Evolutionary conservation across 2,329 filamentous ascomycete genomes (phyloP).

Genomic region (Ceratocystis alfenasii): DNA sequence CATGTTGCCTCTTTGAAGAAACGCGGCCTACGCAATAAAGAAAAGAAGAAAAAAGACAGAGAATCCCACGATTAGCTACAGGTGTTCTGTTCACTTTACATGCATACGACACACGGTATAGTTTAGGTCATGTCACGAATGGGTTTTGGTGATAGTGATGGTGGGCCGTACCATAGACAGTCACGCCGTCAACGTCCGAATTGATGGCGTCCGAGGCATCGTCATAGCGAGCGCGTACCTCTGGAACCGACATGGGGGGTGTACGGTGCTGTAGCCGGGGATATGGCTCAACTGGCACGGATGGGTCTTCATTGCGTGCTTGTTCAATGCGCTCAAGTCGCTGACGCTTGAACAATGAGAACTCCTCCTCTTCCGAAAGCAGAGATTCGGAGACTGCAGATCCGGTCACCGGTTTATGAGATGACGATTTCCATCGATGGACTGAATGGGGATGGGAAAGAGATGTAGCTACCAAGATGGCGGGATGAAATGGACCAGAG

Average conservation of each 20-base stretch:
- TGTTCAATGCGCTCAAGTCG: conserved; percentile 29
- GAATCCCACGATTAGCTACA: conserved; percentile 19
- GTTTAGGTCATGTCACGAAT: neutral
- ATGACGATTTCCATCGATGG: conserved; percentile 17
- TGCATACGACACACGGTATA: conserved; percentile 24
- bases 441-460: neutral
- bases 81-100: conserved; percentile 28
- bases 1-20: conserved; percentile 54
- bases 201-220: conserved; percentile 10
- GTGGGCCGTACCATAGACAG: conserved; percentile 26
- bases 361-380: conserved; percentile 23
- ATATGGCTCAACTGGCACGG: conserved; percentile 15
- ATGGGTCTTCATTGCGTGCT: conserved; percentile 25
- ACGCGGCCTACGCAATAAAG: conserved; percentile 51
- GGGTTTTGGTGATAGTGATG: neutral
- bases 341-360: conserved; percentile 32
- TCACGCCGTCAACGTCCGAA: conserved; percentile 22
- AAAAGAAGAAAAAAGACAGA: conserved; percentile 27
- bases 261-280: conserved; percentile 21
- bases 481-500: neutral
- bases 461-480: neutral
- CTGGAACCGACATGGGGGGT: conserved; percentile 22
- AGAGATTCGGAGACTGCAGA: neutral
- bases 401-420: neutral
- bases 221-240: conserved; percentile 21